phyloP scores from a whole-genome alignment of 805 yeast genomes.

The Kazachstania kunashirensis region DNA sequence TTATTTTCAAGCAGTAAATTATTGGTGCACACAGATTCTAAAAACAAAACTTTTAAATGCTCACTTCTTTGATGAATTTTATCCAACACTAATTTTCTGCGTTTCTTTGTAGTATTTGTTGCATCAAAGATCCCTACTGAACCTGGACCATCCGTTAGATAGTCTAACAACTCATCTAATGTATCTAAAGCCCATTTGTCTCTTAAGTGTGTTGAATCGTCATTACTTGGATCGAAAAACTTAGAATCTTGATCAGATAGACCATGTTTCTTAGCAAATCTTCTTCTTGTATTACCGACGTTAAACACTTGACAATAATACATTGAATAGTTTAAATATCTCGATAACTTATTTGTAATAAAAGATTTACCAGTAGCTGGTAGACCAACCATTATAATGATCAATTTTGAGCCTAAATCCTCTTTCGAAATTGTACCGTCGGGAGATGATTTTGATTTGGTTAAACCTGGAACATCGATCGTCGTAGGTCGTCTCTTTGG shows the following conservation, averaged over 20 bases:
- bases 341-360: constrained; percentile 78
- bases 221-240: constrained; percentile 77
- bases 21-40: constrained; percentile 84
- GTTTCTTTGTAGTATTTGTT: constrained; percentile 61
- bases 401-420: constrained; percentile 76
- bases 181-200: constrained; percentile 98
- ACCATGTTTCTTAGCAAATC: constrained; percentile 38
- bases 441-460: constrained; percentile 69
- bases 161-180: constrained; percentile 70
- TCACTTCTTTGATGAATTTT: constrained; percentile 48
- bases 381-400: constrained; percentile 91
- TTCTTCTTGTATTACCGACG: constrained; percentile 89
- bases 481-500: constrained; percentile 62
- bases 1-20: constrained; percentile 70
- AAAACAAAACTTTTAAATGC: constrained; percentile 64
- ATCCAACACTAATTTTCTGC: constrained; percentile 50
- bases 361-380: constrained; percentile 96
- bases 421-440: constrained; percentile 54
- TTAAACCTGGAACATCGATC: constrained; percentile 85
- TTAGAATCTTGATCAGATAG: constrained; percentile 58
- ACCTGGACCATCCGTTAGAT: constrained; percentile 70
- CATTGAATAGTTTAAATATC: constrained; percentile 90
- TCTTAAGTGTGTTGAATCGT: constrained; percentile 51
- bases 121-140: constrained; percentile 90
- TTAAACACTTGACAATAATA: constrained; percentile 85